Conservation (phyloP, 345 rosid genomes). For the Gossypium thurberi region DNA sequence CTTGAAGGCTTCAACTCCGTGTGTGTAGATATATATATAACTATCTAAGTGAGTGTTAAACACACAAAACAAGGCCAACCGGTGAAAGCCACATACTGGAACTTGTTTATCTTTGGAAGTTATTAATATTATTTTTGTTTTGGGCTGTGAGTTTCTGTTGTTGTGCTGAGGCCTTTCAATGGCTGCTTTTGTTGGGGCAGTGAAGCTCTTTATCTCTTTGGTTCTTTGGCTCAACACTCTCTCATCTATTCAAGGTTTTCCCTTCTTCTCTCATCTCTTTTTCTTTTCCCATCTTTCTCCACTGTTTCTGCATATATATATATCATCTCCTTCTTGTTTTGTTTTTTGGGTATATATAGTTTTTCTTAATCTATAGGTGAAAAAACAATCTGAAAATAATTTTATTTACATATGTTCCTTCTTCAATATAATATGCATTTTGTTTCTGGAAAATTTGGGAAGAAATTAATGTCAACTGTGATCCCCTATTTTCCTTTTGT, state of each 20-base stretch:
- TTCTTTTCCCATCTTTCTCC: not conserved
- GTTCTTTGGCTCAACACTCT: slow-evolving; percentile 26
- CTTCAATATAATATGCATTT: too few relatives aligned
- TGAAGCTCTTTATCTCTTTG: slow-evolving; percentile 33
- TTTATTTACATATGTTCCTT: not conserved
- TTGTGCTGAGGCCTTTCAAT: slow-evolving; percentile 32
- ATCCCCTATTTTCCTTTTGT: too few relatives aligned
- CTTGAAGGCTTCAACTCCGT: not conserved
- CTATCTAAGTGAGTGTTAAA: slow-evolving; percentile 1
- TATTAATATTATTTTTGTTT: not conserved
- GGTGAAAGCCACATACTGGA: slow-evolving; percentile 40
- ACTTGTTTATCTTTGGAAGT: slow-evolving; percentile 4
- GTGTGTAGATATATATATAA: not conserved
- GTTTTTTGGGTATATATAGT: not conserved
- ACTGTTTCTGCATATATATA: not conserved
- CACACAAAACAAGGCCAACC: slow-evolving; percentile 52
- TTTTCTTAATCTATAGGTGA: too few relatives aligned
- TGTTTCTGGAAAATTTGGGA: too few relatives aligned
- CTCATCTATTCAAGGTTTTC: slow-evolving; percentile 43
- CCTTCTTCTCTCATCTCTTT: slow-evolving; percentile 6
- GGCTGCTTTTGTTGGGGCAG: slow-evolving; percentile 28
- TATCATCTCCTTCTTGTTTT: not conserved
- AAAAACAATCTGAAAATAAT: not conserved
- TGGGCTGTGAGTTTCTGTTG: slow-evolving; percentile 4
- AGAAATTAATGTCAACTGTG: too few relatives aligned